A percentile compares a stretch with the other conserved stretches of the same genome.
phyloP scores from a whole-genome alignment of 768 basidiomycete genomes.

The Phaffia australis region DNA sequence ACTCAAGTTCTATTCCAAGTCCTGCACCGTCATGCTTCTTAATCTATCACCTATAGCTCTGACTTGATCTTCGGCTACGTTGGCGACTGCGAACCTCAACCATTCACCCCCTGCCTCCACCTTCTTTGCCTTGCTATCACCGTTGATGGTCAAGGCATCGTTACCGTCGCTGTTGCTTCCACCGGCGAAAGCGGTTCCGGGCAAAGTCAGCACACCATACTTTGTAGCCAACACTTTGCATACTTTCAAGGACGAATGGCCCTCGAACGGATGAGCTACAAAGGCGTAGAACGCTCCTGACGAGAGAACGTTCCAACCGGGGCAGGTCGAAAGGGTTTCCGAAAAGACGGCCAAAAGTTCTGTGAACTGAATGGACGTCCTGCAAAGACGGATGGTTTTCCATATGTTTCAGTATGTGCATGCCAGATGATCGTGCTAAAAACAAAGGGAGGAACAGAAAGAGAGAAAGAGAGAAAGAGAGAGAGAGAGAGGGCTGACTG shows the following conservation, averaged over 20 bases:
- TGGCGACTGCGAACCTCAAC: conserved; percentile 71
- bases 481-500: conserved; percentile 18
- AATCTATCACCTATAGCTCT: conserved; percentile 32
- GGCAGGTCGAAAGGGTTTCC: conserved; percentile 41
- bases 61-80: conserved; percentile 52
- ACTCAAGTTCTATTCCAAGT: conserved; percentile 14
- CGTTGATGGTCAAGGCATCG: too few relatives aligned
- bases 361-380: conserved; percentile 45
- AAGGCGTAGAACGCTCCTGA: conserved; percentile 72
- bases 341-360: conserved; percentile 52
- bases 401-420: too few relatives aligned
- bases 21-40: conserved; percentile 27
- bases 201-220: conserved; percentile 56
- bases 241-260: conserved; percentile 45
- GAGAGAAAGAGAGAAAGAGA: background rate
- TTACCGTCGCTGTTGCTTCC: conserved; percentile 27
- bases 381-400: too few relatives aligned
- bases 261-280: conserved; percentile 50
- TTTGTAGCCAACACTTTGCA: conserved; percentile 51
- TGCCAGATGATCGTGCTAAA: too few relatives aligned
- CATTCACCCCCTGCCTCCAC: conserved; percentile 48
- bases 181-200: conserved; percentile 42
- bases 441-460: background rate
- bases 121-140: conserved; percentile 31
- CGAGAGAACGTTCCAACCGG: conserved; percentile 52